Evolutionary conservation across 2,329 filamentous ascomycete genomes (phyloP).

Genomic region (Penicillium sp.): DNA sequence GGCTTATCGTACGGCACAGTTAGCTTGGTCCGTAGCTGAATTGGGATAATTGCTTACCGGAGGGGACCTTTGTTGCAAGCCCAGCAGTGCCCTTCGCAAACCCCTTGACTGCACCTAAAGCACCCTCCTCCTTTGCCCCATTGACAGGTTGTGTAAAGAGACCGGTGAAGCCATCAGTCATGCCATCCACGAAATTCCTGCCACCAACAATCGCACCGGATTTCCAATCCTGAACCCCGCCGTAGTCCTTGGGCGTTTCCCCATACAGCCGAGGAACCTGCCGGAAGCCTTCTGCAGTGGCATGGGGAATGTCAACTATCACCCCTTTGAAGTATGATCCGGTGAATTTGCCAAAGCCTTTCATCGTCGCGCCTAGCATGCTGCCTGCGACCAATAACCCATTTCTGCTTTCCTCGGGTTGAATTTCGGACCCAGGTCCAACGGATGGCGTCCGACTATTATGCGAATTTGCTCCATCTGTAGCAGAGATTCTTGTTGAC

Average conservation of each 20-base stretch:
- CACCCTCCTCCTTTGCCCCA: conserved; percentile 25
- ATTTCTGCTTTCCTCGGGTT: neutral
- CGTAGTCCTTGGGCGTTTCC: conserved; percentile 28
- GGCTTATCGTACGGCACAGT: conserved; percentile 2
- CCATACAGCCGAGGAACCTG: conserved; percentile 29
- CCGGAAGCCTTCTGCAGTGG: conserved; percentile 30
- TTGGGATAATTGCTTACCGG: conserved; percentile 8
- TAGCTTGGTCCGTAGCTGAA: neutral
- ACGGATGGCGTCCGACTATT: neutral
- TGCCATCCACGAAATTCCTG: conserved; percentile 27
- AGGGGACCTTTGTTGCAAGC: conserved; percentile 16
- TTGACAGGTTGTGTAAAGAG: conserved; percentile 24
- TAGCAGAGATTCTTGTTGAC: neutral
- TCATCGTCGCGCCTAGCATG: conserved; percentile 9
- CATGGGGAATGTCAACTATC: conserved; percentile 29
- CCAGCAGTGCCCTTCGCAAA: conserved; percentile 16
- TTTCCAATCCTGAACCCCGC: conserved; percentile 27
- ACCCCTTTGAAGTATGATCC: conserved; percentile 22
- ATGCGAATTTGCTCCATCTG: neutral
- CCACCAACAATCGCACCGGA: conserved; percentile 28
- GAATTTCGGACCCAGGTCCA: neutral
- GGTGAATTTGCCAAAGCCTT: conserved; percentile 15
- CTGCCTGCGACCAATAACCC: conserved; percentile 4
- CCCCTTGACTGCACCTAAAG: conserved; percentile 26
- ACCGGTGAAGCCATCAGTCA: conserved; percentile 27